These are phyloP conservation scores for Ascoidea rubescens DNA, from an alignment of 805 yeast species.

Conservation along the genomic window DNA sequence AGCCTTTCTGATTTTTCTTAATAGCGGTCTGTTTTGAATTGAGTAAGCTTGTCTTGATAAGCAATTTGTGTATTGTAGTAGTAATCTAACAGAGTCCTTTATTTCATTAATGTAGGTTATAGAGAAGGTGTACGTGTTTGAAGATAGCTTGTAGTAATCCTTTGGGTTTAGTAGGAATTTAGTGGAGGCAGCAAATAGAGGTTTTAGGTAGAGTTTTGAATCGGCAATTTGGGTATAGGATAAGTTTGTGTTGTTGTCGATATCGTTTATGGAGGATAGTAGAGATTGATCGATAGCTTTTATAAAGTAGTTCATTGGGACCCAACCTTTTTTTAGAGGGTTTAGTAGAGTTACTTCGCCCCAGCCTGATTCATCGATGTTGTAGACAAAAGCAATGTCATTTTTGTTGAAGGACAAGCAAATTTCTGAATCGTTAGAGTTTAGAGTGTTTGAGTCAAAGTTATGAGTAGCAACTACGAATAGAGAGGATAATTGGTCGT, in stretches of 20 bases:
- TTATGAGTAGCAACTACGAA: slow-evolving; percentile 46
- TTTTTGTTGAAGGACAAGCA: slow-evolving; percentile 59
- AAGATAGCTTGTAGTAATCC: slow-evolving; percentile 25
- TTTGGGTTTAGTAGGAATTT: slow-evolving; percentile 53
- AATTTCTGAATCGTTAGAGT: slow-evolving; percentile 53
- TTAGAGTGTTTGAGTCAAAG: slow-evolving; percentile 41
- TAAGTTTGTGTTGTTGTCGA: slow-evolving; percentile 4
- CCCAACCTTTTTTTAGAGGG: slow-evolving; percentile 64
- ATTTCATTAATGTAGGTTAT: slow-evolving; percentile 46
- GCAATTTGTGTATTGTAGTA: slow-evolving; percentile 57
- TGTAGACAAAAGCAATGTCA: slow-evolving; percentile 66
- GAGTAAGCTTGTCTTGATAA: slow-evolving; percentile 60
- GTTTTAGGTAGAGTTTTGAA: slow-evolving; percentile 37
- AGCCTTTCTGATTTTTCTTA: slow-evolving; percentile 52
- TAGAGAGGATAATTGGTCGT: slow-evolving; percentile 26
- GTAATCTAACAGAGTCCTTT: slow-evolving; percentile 55
- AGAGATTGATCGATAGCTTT: slow-evolving; percentile 19
- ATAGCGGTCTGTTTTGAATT: slow-evolving; percentile 46
- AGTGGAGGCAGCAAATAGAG: slow-evolving; percentile 49
- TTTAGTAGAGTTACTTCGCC: slow-evolving; percentile 68
- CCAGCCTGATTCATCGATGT: slow-evolving; percentile 76
- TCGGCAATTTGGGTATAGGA: slow-evolving; percentile 19
- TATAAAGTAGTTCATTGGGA: slow-evolving; percentile 68
- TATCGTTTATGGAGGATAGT: slow-evolving; percentile 7
- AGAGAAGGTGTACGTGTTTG: slow-evolving; percentile 34